Conservation (phyloP, 805 yeast genomes). For the Komagataella mondaviorum region DNA sequence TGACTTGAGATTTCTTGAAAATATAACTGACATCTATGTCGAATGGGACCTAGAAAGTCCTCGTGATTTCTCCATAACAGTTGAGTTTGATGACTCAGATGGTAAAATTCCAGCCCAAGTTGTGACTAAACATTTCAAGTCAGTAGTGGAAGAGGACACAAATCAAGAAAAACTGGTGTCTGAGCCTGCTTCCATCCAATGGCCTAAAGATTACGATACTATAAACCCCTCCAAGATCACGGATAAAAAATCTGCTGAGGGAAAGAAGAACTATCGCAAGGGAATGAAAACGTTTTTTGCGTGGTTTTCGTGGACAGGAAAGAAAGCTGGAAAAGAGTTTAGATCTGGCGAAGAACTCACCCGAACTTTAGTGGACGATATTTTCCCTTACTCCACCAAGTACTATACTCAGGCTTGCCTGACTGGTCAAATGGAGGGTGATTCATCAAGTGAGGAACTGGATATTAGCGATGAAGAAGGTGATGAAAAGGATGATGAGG, state of each 20-base stretch:
- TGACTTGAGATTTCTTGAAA: slow-evolving; percentile 66
- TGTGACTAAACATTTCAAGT: slow-evolving; percentile 45
- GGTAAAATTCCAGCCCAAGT: slow-evolving; percentile 40
- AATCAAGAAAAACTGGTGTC: slow-evolving; percentile 47
- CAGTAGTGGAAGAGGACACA: slow-evolving; percentile 27
- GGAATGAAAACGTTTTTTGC: slow-evolving; percentile 82
- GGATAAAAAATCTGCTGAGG: slow-evolving; percentile 28
- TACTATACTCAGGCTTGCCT: slow-evolving; percentile 54
- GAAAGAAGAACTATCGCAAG: slow-evolving; percentile 45
- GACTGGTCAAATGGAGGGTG: slow-evolving; percentile 28
- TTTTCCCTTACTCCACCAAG: slow-evolving; percentile 76
- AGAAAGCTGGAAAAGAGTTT: slow-evolving; percentile 63
- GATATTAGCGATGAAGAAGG: slow-evolving; percentile 43
- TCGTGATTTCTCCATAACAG: slow-evolving; percentile 45
- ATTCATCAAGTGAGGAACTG: slow-evolving; percentile 28
- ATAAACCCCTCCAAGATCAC: slow-evolving; percentile 39
- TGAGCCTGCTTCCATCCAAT: slow-evolving; percentile 36
- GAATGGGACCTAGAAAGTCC: slow-evolving; percentile 31
- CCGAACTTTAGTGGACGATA: slow-evolving; percentile 56
- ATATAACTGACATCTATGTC: slow-evolving; percentile 49
- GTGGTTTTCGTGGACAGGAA: slow-evolving; percentile 80
- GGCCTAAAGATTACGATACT: slow-evolving; percentile 54
- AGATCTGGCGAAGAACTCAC: slow-evolving; percentile 73
- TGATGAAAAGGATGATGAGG: slow-evolving; percentile 10
- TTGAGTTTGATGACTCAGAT: slow-evolving; percentile 36